phyloP scores from a whole-genome alignment of 495 filamentous ascomycete species.

The Neurospora sublineolata region DNA sequence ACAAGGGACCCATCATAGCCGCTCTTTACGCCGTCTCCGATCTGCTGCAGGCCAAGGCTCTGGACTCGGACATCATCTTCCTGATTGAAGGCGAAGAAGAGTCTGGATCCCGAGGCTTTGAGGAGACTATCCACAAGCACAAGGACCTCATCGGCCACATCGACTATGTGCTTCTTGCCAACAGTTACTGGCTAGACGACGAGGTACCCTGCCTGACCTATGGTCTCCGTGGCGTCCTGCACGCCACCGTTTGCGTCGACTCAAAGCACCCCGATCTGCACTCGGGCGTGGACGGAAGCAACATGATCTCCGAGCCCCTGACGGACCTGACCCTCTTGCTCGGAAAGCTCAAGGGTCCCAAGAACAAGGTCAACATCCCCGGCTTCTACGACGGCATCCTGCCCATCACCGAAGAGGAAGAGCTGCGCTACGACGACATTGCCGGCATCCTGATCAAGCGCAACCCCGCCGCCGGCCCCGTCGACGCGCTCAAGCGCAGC shows the following conservation, averaged over 20 bases:
- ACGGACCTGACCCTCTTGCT: conserved; percentile 80
- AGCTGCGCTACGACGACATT: conserved; percentile 74
- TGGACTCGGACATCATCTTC: conserved; percentile 82
- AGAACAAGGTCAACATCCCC: conserved; percentile 51
- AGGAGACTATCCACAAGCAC: conserved; percentile 60
- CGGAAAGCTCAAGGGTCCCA: conserved; percentile 59
- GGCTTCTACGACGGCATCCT: conserved; percentile 80
- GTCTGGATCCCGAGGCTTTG: conserved; percentile 81
- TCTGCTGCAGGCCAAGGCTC: conserved; percentile 60
- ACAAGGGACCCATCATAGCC: conserved; percentile 90
- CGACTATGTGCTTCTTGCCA: conserved; percentile 88
- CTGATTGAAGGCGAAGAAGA: conserved; percentile 97
- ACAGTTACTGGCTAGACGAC: conserved; percentile 98
- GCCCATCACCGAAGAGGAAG: conserved; percentile 62
- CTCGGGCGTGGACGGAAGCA: conserved; percentile 87
- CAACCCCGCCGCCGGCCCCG: conserved; percentile 53
- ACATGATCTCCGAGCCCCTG: conserved; percentile 74
- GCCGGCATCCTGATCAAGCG: conserved; percentile 59
- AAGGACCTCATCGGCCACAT: conserved; percentile 79
- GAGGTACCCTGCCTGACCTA: conserved; percentile 92
- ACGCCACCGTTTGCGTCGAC: conserved; percentile 77
- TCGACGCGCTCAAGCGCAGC: conserved; percentile 57
- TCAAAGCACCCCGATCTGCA: conserved; percentile 84
- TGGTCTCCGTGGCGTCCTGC: conserved; percentile 85
- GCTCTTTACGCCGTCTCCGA: conserved; percentile 88